Evolutionary conservation across 805 yeast species (phyloP), one percentile per base, ranked within the genome.

Genomic region (Candida michaelii): DNA sequence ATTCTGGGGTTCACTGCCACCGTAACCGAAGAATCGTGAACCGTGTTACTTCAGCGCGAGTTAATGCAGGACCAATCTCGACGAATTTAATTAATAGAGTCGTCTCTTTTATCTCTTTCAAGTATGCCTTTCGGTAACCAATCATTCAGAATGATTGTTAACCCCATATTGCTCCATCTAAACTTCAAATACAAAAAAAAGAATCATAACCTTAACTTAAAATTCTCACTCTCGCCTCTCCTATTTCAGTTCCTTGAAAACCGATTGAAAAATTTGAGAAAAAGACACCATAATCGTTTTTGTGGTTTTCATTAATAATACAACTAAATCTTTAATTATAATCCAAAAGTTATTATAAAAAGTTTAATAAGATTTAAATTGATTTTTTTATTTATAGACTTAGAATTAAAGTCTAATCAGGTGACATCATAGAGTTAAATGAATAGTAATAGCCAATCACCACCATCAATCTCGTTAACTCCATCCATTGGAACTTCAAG

Each of bases 381-480:
- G 25, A 23, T 23, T 7, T 23, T 23, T 23, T 23, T n/a, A n/a
- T n/a, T n/a, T n/a, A n/a, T n/a, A n/a, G n/a, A n/a, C n/a, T n/a
- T n/a, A n/a, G n/a, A n/a, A n/a, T n/a, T n/a, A 8, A 21, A 8
- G 23, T 21, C 23, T 21, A 8, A 8, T 21, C 8, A 21, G 29
- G 29, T 25, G 29, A 25, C 5, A 25, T 25, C 5, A 30, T 27
- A 27, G 5, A 3, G 3, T 10, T 21, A 8, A 13, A 36, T 35
- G 40, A 41, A 39, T 31, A 38, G 30, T 36, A 42, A 36, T 23
- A 37, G 46, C 16, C 24, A 27, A 18, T 58, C 65, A 15, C 66
- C 67, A n/a, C 67, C 66, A 15, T 36, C 62, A 11, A 59, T 61
- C 17, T 54, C 63, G 15, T 51, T 62, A 33, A 59, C 67, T 9